Percentiles rank a stretch among this genome's conserved stretches.
phyloP scores from a whole-genome alignment of 352 stramenopile species.

The Phytophthora rubi region DNA sequence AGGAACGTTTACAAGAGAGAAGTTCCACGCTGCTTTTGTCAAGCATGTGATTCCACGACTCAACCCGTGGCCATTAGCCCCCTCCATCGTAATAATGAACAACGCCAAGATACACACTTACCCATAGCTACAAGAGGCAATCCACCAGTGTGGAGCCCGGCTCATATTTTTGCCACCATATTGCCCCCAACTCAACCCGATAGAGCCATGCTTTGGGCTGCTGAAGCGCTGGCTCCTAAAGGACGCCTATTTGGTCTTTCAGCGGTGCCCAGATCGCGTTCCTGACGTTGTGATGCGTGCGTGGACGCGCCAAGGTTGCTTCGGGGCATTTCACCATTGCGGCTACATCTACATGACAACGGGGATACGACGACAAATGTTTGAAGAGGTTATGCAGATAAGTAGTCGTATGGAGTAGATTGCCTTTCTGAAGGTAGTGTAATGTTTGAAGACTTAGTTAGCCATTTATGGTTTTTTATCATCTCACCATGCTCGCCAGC shows the following conservation, averaged over 20 bases:
- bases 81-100: neutral
- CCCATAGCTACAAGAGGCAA: neutral
- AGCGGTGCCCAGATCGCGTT: conserved; percentile 3
- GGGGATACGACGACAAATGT: conserved; percentile 3
- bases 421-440: too few species aligned
- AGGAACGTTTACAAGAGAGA: neutral
- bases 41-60: neutral
- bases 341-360: conserved; percentile 17
- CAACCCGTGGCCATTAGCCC: neutral
- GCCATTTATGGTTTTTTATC: too few species aligned
- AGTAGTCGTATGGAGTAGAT: neutral
- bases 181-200: neutral
- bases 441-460: too few species aligned
- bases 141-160: neutral
- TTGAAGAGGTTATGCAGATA: neutral
- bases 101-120: neutral
- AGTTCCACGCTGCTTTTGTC: neutral
- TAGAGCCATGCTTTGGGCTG: neutral
- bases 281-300: conserved; percentile 9
- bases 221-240: neutral
- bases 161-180: neutral
- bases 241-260: neutral
- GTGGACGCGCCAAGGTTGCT: conserved; percentile 14
- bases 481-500: too few species aligned
- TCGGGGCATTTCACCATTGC: conserved; percentile 14